Base-by-base conservation (phyloP, 352 stramenopile species). In the Aphanomyces invadans region DNA sequence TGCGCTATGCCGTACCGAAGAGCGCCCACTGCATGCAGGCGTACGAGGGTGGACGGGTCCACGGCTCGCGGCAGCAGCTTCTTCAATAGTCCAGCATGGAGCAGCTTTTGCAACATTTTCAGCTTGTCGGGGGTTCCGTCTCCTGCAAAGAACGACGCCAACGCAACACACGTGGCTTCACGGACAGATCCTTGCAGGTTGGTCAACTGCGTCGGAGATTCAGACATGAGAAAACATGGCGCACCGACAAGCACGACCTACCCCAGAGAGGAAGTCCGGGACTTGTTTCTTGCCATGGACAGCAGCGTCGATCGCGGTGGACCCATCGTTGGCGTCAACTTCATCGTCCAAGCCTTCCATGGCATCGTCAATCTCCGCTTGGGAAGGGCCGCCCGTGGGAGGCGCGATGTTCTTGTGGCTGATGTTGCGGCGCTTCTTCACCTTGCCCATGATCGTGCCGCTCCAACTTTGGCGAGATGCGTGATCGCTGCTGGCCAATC, bases 21-120 rank as follows among this genome's bases (percentile, higher is more conserved):
- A 15, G 86, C 86, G 23, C 86, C 86, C 7, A 95, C 70, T 7
- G 83, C 84, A 67, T 92, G 80, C 39, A 93, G 79, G 5, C 86
- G 81, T 67, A 95, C 85, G 80, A 92, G 91, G 28, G 82, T 83
- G 59, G 90, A 74, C 51, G 84, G 80, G 67, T 95, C 86, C 49
- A 89, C 83, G 44, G 93, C 74, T n/a, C 86, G 78, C 65, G 84
- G 86, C 46, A 95, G 81, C 48, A 95, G 80, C 69, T 92, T 92
- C 56, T 76, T 76, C 1, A 92, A 70, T n/a, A 95, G 72, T 0
- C 86, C 86, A 28, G 74, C 75, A 56, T 89, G 77, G 26, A 93
- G 78, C 81, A 95, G 86, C 28, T 82, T 77, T 70, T 84, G 74
- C 48, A 95, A 68, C 62, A 90, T 88, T 69, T 78, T 77, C 28